Conservation (phyloP, 2,329 filamentous ascomycete species). For the Sporothrix phasma region DNA sequence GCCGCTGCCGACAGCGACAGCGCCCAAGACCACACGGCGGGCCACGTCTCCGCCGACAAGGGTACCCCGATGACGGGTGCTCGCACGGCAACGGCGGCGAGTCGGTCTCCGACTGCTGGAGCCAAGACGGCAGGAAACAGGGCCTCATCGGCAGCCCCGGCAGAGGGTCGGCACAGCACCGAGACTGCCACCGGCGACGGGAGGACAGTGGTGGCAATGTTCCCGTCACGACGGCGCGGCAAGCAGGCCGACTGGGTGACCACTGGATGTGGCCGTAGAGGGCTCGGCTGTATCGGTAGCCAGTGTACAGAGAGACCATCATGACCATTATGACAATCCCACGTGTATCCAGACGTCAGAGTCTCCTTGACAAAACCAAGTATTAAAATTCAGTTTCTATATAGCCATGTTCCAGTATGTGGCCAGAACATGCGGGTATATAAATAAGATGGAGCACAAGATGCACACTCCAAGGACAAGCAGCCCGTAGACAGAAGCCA, state of each 20-base stretch:
- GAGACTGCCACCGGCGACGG: neutral
- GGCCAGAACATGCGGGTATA: constrained; percentile 7
- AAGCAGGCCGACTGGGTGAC: neutral
- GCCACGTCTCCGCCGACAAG: neutral
- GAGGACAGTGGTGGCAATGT: neutral
- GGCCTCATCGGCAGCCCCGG: neutral
- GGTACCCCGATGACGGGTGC: neutral
- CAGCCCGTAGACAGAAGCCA: neutral
- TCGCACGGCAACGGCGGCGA: neutral
- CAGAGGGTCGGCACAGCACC: neutral
- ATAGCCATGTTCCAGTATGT: neutral
- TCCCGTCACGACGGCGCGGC: neutral
- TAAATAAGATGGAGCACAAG: neutral
- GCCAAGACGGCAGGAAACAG: neutral
- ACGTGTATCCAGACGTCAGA: neutral
- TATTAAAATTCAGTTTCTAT: neutral
- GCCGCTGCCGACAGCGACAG: neutral
- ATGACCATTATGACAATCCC: neutral
- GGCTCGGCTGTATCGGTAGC: neutral
- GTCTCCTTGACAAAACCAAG: neutral
- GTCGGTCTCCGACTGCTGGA: neutral
- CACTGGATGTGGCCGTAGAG: neutral
- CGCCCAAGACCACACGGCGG: too few species aligned
- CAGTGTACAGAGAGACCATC: neutral
- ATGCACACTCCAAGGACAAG: neutral